Evolutionary conservation across 352 stramenopile species (phyloP), one percentile per base, ranked within the genome.

Genomic region (Lagenidium giganteum): DNA sequence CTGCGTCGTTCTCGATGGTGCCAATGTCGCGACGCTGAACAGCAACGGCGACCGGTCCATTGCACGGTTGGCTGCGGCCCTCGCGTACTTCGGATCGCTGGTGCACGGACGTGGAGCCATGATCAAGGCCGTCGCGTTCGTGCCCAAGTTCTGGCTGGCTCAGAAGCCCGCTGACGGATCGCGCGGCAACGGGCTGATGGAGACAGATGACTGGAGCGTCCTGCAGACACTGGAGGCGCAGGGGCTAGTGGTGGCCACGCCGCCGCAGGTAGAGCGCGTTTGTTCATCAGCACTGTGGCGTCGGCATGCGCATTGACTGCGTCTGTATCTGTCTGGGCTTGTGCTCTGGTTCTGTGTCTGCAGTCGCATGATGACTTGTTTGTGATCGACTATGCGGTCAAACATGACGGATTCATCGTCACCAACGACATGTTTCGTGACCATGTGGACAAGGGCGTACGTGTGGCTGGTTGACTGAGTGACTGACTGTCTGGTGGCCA

Each of bases 391-490:
- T 96, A 96, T 50, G 82, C 84, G 3, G 76, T 87, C 54, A 89
- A 87, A 44, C 67, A 96, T 61, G 51, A 87, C 47, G 83, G 83
- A 16, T 91, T 92, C 44, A 81, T 96, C 37, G 83, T 96, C 37
- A 95, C 79, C 3, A 96, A 96, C 63, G 87, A 96, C 59, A 89
- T 95, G 73, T 96, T 94, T 47, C 77, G 87, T n/a, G 85, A 96
- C 54, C 82, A 94, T 33, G 61, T 95, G 6, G 51, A 74, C 23
- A 72, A 90, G 38, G 83, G 83, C 58, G 76, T 76, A 49, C 28
- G 56, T 49, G 24, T n/a, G n/a, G n/a, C n/a, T n/a, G n/a, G n/a
- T n/a, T n/a, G n/a, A n/a, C n/a, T n/a, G 11, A 33, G 11, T n/a
- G 11, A 33, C n/a, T n/a, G n/a, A n/a, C n/a, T n/a, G n/a, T n/a